A percentile compares a stretch with the other conserved stretches of the same genome.
Conservation (phyloP, 495 filamentous ascomycete species). For the Lindgomyces ingoldianus region DNA sequence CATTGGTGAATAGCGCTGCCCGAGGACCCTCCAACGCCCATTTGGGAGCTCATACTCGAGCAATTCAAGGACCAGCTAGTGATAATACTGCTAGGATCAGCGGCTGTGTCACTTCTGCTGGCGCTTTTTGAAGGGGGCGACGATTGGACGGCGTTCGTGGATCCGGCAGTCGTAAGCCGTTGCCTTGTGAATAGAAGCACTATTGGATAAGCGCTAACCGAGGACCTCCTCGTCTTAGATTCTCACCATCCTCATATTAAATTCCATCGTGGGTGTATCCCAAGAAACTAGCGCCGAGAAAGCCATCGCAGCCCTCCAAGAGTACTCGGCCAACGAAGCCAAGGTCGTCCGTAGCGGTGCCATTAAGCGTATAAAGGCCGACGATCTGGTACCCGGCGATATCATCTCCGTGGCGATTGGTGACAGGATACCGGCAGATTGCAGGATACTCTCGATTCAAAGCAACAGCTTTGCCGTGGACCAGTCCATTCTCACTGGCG, state of each 20-base stretch:
- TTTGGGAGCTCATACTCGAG: constrained; percentile 95
- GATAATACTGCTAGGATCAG: constrained; percentile 89
- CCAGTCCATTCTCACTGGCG: constrained; percentile 96
- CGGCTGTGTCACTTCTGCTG: constrained; percentile 89
- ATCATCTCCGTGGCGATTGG: constrained; percentile 87
- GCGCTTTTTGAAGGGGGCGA: constrained; percentile 92
- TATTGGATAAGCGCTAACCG: constrained; percentile 13
- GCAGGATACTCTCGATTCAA: constrained; percentile 82
- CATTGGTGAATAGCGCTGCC: constrained; percentile 66
- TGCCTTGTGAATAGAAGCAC: background rate
- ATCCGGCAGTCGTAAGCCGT: constrained; percentile 80
- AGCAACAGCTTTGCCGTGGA: constrained; percentile 97
- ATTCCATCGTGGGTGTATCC: constrained; percentile 94
- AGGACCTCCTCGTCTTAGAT: constrained; percentile 58
- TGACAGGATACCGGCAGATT: constrained; percentile 96
- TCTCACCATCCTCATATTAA: constrained; percentile 93
- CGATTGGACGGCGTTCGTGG: constrained; percentile 97
- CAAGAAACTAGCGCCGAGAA: constrained; percentile 99
- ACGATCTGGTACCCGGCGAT: constrained; percentile 95
- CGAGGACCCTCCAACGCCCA: constrained; percentile 93
- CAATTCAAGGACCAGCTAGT: constrained; percentile 99
- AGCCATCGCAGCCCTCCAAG: constrained; percentile 95
- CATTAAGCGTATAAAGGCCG: constrained; percentile 78
- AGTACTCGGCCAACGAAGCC: constrained; percentile 98
- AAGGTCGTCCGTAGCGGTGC: constrained; percentile 83